A percentile compares a stretch with the other conserved stretches of the same genome.
Evolutionary conservation across 352 stramenopile species (phyloP).

Genomic region (Phytophthora tentaculata): DNA sequence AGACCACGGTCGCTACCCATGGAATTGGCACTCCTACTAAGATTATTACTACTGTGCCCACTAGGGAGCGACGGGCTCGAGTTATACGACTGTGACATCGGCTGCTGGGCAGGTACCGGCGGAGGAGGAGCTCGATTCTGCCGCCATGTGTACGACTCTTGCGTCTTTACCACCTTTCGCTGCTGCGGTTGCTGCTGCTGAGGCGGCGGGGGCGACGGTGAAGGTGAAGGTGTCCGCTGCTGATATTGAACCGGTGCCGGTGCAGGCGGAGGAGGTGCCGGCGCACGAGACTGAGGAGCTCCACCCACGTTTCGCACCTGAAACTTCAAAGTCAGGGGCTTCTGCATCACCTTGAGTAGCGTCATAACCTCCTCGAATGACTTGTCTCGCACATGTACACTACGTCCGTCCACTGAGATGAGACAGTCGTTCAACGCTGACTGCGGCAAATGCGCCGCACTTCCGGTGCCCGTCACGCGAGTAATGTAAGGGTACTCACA

Average conservation of each 20-base stretch:
- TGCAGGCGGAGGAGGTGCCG: slow-evolving; percentile 24
- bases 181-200: slow-evolving; percentile 32
- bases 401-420: slow-evolving; percentile 82
- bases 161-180: slow-evolving; percentile 44
- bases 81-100: slow-evolving; percentile 49
- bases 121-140: slow-evolving; percentile 49
- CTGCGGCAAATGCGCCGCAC: slow-evolving; percentile 77
- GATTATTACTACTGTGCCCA: slow-evolving; percentile 57
- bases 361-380: slow-evolving; percentile 90
- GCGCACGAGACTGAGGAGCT: slow-evolving; percentile 21
- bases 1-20: slow-evolving; percentile 53
- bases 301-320: slow-evolving; percentile 54
- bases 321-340: slow-evolving; percentile 87
- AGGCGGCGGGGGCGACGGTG: slow-evolving; percentile 15
- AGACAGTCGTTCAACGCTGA: slow-evolving; percentile 79
- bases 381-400: slow-evolving; percentile 81
- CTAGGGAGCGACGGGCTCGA: slow-evolving; percentile 34
- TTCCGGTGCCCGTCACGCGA: slow-evolving; percentile 82
- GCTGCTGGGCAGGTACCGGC: slow-evolving; percentile 34
- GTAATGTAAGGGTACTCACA: slow-evolving; percentile 90
- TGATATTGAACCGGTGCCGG: slow-evolving; percentile 34
- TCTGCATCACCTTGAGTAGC: slow-evolving; percentile 89
- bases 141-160: slow-evolving; percentile 75
- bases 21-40: slow-evolving; percentile 61
- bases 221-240: slow-evolving; percentile 31